Conservation (phyloP, 192 early-diverging fungal genomes). For the Backusella liffmaniae region DNA sequence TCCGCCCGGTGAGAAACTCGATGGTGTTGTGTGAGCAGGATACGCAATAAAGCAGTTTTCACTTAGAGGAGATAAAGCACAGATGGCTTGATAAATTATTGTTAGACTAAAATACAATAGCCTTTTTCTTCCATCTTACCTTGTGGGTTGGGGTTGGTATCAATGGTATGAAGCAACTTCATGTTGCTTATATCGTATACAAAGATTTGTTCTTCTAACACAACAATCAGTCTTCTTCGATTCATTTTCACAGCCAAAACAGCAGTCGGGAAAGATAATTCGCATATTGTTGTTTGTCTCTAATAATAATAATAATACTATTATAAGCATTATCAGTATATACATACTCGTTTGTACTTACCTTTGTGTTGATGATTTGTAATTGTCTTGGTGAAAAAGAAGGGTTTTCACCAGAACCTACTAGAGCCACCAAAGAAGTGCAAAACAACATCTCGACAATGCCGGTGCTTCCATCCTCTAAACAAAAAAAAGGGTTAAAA, state of each 20-base stretch:
- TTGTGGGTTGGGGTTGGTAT: slow-evolving; percentile 89
- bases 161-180: slow-evolving; percentile 94
- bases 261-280: slow-evolving; percentile 90
- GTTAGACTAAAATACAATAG: background rate
- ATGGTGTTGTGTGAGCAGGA: slow-evolving; percentile 71
- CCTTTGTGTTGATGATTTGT: slow-evolving; percentile 97
- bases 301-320: slow-evolving; percentile 14
- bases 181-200: slow-evolving; percentile 98
- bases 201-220: slow-evolving; percentile 95
- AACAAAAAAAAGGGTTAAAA: background rate
- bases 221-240: slow-evolving; percentile 87
- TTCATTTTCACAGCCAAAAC: slow-evolving; percentile 97
- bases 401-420: slow-evolving; percentile 91
- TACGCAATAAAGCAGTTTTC: slow-evolving; percentile 97
- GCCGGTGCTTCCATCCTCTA: slow-evolving; percentile 85
- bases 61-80: slow-evolving; percentile 87
- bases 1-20: slow-evolving; percentile 45
- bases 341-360: slow-evolving; percentile 21
- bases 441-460: slow-evolving; percentile 98
- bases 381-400: slow-evolving; percentile 83
- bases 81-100: slow-evolving; percentile 57
- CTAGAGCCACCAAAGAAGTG: slow-evolving; percentile 94
- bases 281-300: slow-evolving; percentile 96
- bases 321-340: too few species aligned
- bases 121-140: slow-evolving; percentile 42